Conservation (phyloP, 371 early-diverging fungal genomes). For the Blastocladiella emersonii region DNA sequence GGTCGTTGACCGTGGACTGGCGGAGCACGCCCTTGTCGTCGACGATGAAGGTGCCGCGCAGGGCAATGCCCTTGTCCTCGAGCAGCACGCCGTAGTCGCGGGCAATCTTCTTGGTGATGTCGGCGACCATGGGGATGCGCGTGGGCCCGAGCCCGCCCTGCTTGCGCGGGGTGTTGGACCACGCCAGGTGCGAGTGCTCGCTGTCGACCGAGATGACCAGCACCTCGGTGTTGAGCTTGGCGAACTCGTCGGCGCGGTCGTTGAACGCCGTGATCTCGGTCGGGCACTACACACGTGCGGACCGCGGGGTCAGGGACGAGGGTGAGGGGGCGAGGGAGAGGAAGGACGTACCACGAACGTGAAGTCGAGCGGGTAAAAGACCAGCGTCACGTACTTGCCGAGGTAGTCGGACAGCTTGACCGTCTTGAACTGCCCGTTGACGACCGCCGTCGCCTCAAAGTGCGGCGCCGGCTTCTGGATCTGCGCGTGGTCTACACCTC, state of each 20-base stretch:
- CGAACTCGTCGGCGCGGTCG: constrained; percentile 48
- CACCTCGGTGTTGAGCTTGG: constrained; percentile 40
- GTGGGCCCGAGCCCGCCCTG: constrained; percentile 88
- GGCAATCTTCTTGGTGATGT: constrained; percentile 73
- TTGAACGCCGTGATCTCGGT: constrained; percentile 51
- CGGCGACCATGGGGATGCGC: constrained; percentile 54
- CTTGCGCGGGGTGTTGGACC: constrained; percentile 59
- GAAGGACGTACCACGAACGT: not conserved
- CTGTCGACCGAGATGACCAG: constrained; percentile 42
- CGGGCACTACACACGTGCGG: constrained; percentile 49
- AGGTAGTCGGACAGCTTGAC: constrained; percentile 9
- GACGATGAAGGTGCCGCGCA: constrained; percentile 50
- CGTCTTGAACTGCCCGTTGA: constrained; percentile 10
- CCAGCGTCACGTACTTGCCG: constrained; percentile 7
- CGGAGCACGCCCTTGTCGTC: constrained; percentile 47
- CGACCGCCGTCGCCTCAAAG: constrained; percentile 8
- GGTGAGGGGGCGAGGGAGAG: not conserved
- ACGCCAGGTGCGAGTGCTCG: constrained; percentile 41
- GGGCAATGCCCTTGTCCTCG: constrained; percentile 30
- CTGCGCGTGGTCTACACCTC: not conserved
- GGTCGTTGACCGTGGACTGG: constrained; percentile 39
- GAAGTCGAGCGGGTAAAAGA: constrained; percentile 7
- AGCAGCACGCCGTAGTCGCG: constrained; percentile 67
- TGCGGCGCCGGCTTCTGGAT: constrained; percentile 11
- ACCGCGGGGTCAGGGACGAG: constrained; percentile 10